Evolutionary conservation across 2,329 filamentous ascomycete genomes (phyloP), one percentile per base, ranked within the genome.

Genomic region (Hortaea sp.): DNA sequence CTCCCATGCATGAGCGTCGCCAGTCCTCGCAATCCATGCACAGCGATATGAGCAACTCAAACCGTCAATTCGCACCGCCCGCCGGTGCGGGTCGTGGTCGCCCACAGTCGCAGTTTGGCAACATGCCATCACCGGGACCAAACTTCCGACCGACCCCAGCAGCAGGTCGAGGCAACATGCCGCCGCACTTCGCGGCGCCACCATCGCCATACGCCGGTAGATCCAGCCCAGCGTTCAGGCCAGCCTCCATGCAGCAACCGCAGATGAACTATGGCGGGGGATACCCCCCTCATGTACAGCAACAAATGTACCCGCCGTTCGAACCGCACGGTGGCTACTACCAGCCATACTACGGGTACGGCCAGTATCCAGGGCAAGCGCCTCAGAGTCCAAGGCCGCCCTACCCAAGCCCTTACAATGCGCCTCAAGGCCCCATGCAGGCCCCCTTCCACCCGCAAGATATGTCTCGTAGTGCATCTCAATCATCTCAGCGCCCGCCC

Each of bases 11-110:
- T 67, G 78, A 87, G 58, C 84, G 90, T 60, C 84, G 88, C 57
- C 85, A 90, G 64, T 95, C 90, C 29, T 84, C 84, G 34, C 88
- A 92, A 61, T 94, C 87, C 20, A 76, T 81, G 53, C 85, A 90
- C 65, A 80, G 79, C 63, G 84, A 89, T 53, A 77, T 82, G 66
- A 78, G 75, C 64, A 80, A 76, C 77, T 78, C 61, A 53, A 52
- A 56, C 42, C 57, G 57, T 30, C 60, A 62, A 35, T 72, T 67
- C 50, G 57, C 62, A 27, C 63, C 66, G 9, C 64, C 63, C 47
- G 70, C 46, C 30, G 48, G 71, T 41, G 74, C 73, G 49, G 75
- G 79, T 53, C 75, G 76, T 53, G 70, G 72, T 50, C 77, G 70
- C 59, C 69, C 66, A 48, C 67, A 67, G 43, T 69, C 67, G 47